Conservation (phyloP, 2,329 filamentous ascomycete species). For the Neofusicoccum sp. region DNA sequence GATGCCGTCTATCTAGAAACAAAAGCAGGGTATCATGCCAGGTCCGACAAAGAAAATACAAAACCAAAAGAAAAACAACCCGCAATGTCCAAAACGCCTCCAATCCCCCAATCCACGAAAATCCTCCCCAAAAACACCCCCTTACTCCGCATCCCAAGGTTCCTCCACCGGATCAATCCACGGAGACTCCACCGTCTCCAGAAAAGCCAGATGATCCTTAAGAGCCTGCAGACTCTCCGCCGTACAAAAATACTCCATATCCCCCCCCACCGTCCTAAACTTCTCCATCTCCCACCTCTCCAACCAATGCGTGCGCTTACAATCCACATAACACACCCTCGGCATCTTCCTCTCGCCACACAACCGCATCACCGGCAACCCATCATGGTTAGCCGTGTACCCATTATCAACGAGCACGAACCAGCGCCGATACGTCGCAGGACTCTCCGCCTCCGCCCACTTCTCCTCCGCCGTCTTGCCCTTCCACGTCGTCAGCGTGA, state of each 20-base stretch:
- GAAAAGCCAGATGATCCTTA: background rate
- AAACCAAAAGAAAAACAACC: too few relatives aligned
- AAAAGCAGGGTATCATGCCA: too few relatives aligned
- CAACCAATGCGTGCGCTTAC: constrained; percentile 7
- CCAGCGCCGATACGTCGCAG: background rate
- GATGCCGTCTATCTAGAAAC: too few relatives aligned
- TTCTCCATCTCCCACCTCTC: background rate
- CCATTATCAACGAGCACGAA: background rate
- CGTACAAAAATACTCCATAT: background rate
- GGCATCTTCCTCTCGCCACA: background rate
- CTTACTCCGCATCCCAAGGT: too few relatives aligned
- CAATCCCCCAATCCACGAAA: too few relatives aligned
- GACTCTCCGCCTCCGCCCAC: background rate
- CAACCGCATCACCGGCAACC: background rate
- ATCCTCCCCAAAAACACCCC: too few relatives aligned
- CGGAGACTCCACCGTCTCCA: background rate
- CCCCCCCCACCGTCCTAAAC: background rate
- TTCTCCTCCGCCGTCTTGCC: constrained; percentile 3
- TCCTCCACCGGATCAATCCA: background rate
- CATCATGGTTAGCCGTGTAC: background rate
- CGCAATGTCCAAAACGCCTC: too few relatives aligned
- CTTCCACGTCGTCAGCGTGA: constrained; percentile 5
- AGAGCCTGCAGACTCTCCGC: background rate
- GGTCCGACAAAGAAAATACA: too few relatives aligned
- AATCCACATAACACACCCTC: background rate